These are phyloP conservation scores for Adenanthera pavonina DNA, from an alignment of 306 rosid species.

Conservation along the genomic window DNA sequence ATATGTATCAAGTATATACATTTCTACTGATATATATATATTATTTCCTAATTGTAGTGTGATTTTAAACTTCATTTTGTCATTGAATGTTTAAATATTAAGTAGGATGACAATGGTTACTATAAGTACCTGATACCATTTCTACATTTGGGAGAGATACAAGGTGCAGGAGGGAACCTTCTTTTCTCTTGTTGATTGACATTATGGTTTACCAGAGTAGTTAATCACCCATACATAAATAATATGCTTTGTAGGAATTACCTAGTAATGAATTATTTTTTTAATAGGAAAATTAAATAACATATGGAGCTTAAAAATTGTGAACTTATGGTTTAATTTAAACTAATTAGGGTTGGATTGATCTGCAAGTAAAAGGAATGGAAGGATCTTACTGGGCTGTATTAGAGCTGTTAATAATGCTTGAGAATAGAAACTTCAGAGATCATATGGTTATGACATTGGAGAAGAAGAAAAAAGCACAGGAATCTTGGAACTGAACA, in stretches of 20 bases:
- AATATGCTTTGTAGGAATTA: slow-evolving; percentile 28
- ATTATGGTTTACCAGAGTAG: slow-evolving; percentile 31
- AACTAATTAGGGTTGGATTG: background rate
- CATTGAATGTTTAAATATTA: slow-evolving; percentile 14
- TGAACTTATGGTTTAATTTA: background rate
- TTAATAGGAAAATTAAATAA: background rate
- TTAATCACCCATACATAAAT: background rate
- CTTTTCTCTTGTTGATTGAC: slow-evolving; percentile 30
- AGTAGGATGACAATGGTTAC: slow-evolving; percentile 13
- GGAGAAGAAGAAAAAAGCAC: background rate
- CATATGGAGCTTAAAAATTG: background rate
- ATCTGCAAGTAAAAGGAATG: background rate
- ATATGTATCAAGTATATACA: background rate
- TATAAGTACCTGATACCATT: slow-evolving; percentile 8
- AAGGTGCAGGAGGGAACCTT: background rate
- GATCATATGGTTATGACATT: background rate
- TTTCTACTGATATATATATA: background rate
- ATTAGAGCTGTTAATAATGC: background rate
- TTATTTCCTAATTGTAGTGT: background rate
- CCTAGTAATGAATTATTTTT: slow-evolving; percentile 10
- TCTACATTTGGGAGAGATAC: slow-evolving; percentile 1
- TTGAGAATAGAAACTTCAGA: background rate
- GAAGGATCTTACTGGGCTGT: background rate
- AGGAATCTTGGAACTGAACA: background rate
- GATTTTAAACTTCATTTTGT: slow-evolving; percentile 10